Percentiles rank a stretch among this genome's conserved stretches.
Conservation (phyloP, 495 filamentous ascomycete species). For the Tricharina praecox region DNA sequence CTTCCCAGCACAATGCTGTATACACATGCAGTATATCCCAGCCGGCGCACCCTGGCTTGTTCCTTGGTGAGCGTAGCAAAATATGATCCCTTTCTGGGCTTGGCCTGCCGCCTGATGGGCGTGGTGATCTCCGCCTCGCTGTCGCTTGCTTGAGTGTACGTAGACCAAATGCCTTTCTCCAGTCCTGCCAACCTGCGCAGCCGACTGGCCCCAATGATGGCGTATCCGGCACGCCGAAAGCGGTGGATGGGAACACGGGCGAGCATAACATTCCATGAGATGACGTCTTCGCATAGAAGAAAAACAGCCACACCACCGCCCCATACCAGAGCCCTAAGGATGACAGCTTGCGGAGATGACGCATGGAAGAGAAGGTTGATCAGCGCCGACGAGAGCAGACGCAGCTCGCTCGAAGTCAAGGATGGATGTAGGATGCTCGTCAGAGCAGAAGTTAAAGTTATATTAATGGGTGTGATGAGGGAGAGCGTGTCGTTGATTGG, state of each 20-base stretch:
- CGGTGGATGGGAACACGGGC: conserved; percentile 85
- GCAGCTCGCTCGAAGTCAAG: conserved; percentile 67
- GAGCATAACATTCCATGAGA: conserved; percentile 72
- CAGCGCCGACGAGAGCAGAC: conserved; percentile 63
- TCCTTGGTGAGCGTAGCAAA: conserved; percentile 45
- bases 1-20: conserved; percentile 47
- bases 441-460: conserved; percentile 39
- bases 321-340: conserved; percentile 73
- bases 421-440: conserved; percentile 78
- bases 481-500: conserved; percentile 7
- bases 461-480: conserved; percentile 10
- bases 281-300: conserved; percentile 50
- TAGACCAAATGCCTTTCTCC: conserved; percentile 5
- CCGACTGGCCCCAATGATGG: conserved; percentile 14
- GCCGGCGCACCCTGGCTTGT: conserved; percentile 55
- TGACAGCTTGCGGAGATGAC: conserved; percentile 63
- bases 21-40: conserved; percentile 64
- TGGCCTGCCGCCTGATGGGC: conserved; percentile 1
- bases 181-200: conserved; percentile 15
- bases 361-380: conserved; percentile 71
- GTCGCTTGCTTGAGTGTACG: conserved; percentile 11
- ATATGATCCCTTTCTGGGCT: conserved; percentile 1
- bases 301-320: conserved; percentile 66
- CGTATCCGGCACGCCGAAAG: conserved; percentile 41
- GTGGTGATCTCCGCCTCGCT: conserved; percentile 18